Evolutionary conservation across 306 rosid species (phyloP).

Genomic region (Crataegus laevigata): DNA sequence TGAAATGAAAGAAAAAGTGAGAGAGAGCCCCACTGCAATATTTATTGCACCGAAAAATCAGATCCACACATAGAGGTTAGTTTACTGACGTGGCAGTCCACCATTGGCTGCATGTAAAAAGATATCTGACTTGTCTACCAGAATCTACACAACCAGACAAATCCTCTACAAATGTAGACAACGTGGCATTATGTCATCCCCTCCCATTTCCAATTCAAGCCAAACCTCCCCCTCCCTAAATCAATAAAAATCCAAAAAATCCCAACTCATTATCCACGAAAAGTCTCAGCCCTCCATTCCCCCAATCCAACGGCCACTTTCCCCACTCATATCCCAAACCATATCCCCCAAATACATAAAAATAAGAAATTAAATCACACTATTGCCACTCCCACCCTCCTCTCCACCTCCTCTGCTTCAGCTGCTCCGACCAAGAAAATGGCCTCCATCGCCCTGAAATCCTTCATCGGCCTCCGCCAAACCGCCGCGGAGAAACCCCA

Average conservation of each 20-base stretch:
- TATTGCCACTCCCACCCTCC: not conserved
- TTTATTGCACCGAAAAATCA: no score
- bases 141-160: not conserved
- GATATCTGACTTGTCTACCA: not conserved
- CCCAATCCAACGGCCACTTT: constrained; percentile 36
- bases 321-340: constrained; percentile 36
- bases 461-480: constrained; percentile 88
- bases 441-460: constrained; percentile 71
- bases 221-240: not conserved
- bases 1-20: no score
- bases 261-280: constrained; percentile 43
- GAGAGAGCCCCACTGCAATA: no score
- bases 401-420: not conserved
- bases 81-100: not conserved
- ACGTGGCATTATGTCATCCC: constrained; percentile 47
- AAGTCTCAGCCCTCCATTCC: constrained; percentile 25
- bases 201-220: not conserved
- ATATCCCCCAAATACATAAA: constrained; percentile 43
- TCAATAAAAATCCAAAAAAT: not conserved
- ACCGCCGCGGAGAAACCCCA: constrained; percentile 48
- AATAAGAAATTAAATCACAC: not conserved
- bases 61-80: not conserved
- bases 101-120: constrained; percentile 18
- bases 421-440: constrained; percentile 19
- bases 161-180: not conserved